phyloP scores from a whole-genome alignment of 139 green algal genomes.

The Chlorella sp. region DNA sequence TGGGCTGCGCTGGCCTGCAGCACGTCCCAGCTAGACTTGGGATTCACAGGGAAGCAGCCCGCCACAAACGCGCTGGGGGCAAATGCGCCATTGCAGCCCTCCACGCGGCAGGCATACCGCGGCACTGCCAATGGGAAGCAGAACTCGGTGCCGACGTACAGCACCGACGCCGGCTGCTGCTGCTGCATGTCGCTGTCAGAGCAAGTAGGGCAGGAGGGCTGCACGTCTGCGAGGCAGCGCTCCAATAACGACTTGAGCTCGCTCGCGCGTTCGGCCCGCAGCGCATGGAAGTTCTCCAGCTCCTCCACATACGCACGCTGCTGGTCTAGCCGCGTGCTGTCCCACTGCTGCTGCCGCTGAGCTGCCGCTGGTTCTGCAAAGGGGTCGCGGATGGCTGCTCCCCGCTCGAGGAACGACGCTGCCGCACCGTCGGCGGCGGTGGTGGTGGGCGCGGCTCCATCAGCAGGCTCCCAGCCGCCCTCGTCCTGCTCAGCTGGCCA shows the following conservation, averaged over 20 bases:
- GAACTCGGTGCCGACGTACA: not conserved
- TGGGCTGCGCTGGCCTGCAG: not conserved
- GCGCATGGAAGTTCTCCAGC: not conserved
- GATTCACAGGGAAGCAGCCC: not conserved
- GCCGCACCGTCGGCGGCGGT: too few relatives aligned
- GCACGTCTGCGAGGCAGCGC: not conserved
- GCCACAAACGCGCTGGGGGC: not conserved
- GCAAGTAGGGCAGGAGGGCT: not conserved
- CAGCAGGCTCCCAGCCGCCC: too few relatives aligned
- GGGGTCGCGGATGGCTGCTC: not conserved
- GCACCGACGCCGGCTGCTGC: not conserved
- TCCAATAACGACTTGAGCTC: not conserved
- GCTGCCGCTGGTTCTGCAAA: not conserved
- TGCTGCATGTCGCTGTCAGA: not conserved
- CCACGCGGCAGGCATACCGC: not conserved
- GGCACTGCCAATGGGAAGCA: not conserved
- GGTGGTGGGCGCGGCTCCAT: too few relatives aligned
- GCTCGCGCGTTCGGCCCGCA: not conserved
- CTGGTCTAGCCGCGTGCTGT: not conserved
- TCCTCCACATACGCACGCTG: not conserved
- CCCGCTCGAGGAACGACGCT: not conserved
- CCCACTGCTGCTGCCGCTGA: not conserved
- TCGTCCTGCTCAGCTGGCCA: too few relatives aligned
- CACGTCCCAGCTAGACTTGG: not conserved
- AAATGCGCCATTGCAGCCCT: not conserved